Conservation (phyloP, 1,284 basidiomycete species). For the Apiotrichum laibachii region DNA sequence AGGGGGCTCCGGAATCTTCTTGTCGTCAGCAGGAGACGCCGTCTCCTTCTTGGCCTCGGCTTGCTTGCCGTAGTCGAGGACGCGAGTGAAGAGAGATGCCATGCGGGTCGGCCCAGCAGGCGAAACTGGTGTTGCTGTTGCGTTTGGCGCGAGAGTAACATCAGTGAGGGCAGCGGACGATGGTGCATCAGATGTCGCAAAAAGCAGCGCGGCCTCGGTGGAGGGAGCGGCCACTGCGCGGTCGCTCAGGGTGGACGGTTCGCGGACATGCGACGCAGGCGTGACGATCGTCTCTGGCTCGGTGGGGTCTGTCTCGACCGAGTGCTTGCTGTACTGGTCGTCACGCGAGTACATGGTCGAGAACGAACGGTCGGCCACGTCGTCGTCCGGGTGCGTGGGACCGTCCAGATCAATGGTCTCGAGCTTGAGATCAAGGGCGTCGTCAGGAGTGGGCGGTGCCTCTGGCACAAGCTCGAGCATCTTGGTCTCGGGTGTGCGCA, state of each 20-base stretch:
- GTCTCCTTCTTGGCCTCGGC: background rate
- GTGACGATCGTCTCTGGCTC: slow-evolving; percentile 7
- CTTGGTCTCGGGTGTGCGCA: background rate
- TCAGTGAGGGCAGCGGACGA: background rate
- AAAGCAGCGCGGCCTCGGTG: background rate
- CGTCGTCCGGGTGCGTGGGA: background rate
- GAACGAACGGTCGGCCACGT: background rate
- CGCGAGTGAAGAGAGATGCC: slow-evolving; percentile 14
- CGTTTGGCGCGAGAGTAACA: slow-evolving; percentile 1
- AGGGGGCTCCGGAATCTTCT: slow-evolving; percentile 1
- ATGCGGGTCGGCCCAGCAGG: background rate
- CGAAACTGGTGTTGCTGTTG: background rate
- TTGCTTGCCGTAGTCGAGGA: slow-evolving; percentile 9
- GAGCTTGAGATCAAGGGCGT: slow-evolving; percentile 3
- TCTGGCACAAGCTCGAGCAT: background rate
- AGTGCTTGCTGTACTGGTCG: background rate
- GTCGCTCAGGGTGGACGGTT: background rate
- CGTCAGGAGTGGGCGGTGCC: background rate
- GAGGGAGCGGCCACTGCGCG: background rate
- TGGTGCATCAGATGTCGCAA: background rate
- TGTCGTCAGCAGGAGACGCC: background rate
- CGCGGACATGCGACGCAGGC: background rate
- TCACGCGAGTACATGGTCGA: background rate
- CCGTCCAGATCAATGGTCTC: slow-evolving; percentile 2
- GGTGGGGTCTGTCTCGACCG: background rate